These are phyloP conservation scores for Trichoderma guizhouense DNA, from an alignment of 2,329 filamentous ascomycete species.

Conservation along the genomic window DNA sequence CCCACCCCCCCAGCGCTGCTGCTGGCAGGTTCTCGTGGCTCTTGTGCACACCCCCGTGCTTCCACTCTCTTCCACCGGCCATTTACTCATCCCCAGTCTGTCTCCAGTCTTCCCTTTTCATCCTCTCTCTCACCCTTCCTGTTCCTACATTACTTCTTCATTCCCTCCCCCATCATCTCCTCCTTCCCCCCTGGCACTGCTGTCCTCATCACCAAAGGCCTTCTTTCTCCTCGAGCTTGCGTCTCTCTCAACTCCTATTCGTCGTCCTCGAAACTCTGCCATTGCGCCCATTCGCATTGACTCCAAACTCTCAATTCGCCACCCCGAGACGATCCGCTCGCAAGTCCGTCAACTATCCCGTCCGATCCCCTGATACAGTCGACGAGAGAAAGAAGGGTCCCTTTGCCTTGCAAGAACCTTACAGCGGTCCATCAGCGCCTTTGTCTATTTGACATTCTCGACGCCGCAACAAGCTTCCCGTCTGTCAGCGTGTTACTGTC, in stretches of 20 bases:
- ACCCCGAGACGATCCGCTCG: conserved; percentile 21
- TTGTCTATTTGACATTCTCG: neutral
- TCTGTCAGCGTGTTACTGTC: neutral
- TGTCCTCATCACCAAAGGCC: conserved; percentile 30
- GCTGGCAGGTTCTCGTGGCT: conserved; percentile 18
- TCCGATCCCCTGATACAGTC: conserved; percentile 16
- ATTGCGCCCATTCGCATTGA: conserved; percentile 20
- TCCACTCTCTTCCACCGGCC: conserved; percentile 34
- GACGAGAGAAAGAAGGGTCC: conserved; percentile 35
- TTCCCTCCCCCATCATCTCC: conserved; percentile 25
- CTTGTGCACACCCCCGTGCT: conserved; percentile 24
- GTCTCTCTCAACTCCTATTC: conserved; percentile 18
- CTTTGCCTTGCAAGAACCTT: conserved; percentile 9
- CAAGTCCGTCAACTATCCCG: conserved; percentile 14
- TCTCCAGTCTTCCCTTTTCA: conserved; percentile 25
- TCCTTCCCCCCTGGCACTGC: conserved; percentile 31
- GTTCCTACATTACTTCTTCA: conserved; percentile 27
- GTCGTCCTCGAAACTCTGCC: conserved; percentile 15
- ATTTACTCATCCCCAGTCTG: conserved; percentile 18
- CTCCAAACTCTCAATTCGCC: conserved; percentile 23
- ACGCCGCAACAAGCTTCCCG: neutral
- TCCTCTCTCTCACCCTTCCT: conserved; percentile 29
- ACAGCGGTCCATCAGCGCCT: conserved; percentile 1
- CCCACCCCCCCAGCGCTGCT: conserved; percentile 10
- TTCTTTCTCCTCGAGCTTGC: conserved; percentile 38